These are phyloP conservation scores for Candida germanica DNA, from an alignment of 805 yeast species.

Conservation along the genomic window DNA sequence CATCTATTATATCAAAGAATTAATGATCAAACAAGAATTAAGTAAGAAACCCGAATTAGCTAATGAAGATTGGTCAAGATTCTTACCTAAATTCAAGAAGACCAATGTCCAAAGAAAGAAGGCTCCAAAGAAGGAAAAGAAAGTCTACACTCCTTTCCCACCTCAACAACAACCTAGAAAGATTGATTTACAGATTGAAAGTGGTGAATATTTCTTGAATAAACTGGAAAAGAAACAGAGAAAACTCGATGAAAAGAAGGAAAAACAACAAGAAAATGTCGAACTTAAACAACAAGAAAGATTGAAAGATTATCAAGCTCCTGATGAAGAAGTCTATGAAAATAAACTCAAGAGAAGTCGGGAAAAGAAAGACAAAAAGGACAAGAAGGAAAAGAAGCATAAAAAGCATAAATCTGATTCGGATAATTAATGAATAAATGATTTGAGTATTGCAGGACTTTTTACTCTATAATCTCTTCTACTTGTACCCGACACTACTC, in stretches of 20 bases:
- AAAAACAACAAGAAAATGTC: constrained; percentile 70
- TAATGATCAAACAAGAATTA: constrained; percentile 95
- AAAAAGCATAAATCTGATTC: constrained; percentile 22
- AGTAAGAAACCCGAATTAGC: constrained; percentile 95
- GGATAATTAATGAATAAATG: too few relatives aligned
- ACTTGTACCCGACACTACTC: too few relatives aligned
- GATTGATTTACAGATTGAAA: constrained; percentile 93
- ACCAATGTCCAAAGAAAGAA: constrained; percentile 92
- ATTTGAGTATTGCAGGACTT: too few relatives aligned
- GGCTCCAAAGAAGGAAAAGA: constrained; percentile 65
- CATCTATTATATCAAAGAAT: constrained; percentile 94
- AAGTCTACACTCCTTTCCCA: constrained; percentile 97
- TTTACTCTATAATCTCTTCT: too few relatives aligned
- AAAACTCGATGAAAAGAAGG: constrained; percentile 72
- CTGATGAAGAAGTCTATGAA: constrained; percentile 65
- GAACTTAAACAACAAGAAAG: constrained; percentile 66
- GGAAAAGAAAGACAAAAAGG: constrained; percentile 2
- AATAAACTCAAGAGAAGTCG: constrained; percentile 31
- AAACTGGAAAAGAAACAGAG: constrained; percentile 75
- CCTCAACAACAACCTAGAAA: constrained; percentile 96
- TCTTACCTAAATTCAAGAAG: constrained; percentile 94
- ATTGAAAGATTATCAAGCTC: constrained; percentile 78
- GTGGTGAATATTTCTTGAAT: constrained; percentile 96
- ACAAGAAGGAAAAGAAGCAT: constrained; percentile 21
- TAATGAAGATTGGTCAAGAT: constrained; percentile 94